These are phyloP conservation scores for Boletus hoseneyae DNA, from an alignment of 1,284 basidiomycete species.

Conservation along the genomic window DNA sequence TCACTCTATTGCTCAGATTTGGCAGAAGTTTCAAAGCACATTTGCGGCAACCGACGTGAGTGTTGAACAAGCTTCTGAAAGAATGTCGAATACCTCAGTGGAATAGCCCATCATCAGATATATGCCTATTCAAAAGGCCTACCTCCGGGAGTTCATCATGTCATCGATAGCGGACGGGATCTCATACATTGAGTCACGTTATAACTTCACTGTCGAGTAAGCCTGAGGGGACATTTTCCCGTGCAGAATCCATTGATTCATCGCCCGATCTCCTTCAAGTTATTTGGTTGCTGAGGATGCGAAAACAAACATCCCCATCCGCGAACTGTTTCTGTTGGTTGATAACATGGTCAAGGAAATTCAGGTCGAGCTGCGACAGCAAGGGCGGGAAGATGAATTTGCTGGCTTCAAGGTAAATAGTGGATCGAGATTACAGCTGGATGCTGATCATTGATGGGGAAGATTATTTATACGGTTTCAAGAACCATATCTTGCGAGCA, in stretches of 20 bases:
- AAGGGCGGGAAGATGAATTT: slow-evolving; percentile 58
- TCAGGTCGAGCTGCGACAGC: slow-evolving; percentile 46
- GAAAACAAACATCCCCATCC: slow-evolving; percentile 52
- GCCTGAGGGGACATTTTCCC: slow-evolving; percentile 9
- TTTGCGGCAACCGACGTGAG: slow-evolving; percentile 51
- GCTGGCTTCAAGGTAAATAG: slow-evolving; percentile 53
- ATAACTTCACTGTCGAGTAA: slow-evolving; percentile 62
- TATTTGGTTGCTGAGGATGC: slow-evolving; percentile 55
- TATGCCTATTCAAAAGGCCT: slow-evolving; percentile 19
- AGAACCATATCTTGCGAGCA: slow-evolving; percentile 55
- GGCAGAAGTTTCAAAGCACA: slow-evolving; percentile 60
- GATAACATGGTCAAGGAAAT: slow-evolving; percentile 52
- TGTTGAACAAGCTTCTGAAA: slow-evolving; percentile 4
- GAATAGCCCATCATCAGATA: slow-evolving; percentile 25
- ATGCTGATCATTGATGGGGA: background rate
- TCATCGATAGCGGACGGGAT: slow-evolving; percentile 68
- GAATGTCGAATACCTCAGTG: background rate
- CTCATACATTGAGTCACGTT: slow-evolving; percentile 65
- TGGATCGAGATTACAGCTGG: slow-evolving; percentile 3
- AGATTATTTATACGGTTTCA: slow-evolving; percentile 71
- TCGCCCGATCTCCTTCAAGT: slow-evolving; percentile 24
- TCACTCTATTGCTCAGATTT: slow-evolving; percentile 46
- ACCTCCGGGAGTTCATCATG: slow-evolving; percentile 33
- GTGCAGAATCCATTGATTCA: background rate
- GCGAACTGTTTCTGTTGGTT: slow-evolving; percentile 56